Conservation (phyloP, 805 yeast species). For the Yarrowia sp. region DNA sequence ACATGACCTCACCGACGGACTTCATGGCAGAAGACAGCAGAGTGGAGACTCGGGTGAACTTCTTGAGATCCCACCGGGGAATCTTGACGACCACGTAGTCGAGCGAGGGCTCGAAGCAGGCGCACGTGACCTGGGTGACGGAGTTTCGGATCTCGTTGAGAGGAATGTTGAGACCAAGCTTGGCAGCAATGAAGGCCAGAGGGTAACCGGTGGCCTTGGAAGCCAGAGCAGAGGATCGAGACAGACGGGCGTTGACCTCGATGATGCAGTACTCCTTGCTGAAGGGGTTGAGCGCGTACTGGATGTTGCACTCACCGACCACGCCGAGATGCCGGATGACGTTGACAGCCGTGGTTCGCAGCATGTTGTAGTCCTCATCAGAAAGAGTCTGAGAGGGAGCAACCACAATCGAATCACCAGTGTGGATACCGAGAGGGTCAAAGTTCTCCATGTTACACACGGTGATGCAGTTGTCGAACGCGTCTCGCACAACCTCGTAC, state of each 20-base stretch:
- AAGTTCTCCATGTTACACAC: conserved; percentile 99
- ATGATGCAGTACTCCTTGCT: conserved; percentile 94
- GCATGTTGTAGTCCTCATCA: conserved; percentile 96
- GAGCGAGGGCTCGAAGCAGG: conserved; percentile 95
- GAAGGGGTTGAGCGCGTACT: conserved; percentile 91
- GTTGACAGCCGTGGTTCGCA: conserved; percentile 95
- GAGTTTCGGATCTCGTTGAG: conserved; percentile 88
- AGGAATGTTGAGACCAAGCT: conserved; percentile 88
- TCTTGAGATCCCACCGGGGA: conserved; percentile 98
- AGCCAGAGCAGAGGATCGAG: conserved; percentile 98
- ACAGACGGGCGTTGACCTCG: conserved; percentile 96
- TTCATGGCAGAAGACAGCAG: conserved; percentile 91
- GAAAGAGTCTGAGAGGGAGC: conserved; percentile 98
- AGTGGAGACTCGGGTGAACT: conserved; percentile 88
- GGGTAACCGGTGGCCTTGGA: conserved; percentile 99
- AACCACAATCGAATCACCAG: conserved; percentile 98
- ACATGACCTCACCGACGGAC: conserved; percentile 98
- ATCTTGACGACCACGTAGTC: conserved; percentile 97
- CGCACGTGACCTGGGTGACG: conserved; percentile 89
- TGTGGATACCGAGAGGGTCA: conserved; percentile 97
- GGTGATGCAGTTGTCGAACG: conserved; percentile 94
- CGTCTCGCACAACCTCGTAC: conserved; percentile 98
- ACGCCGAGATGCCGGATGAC: conserved; percentile 97
- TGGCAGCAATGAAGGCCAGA: conserved; percentile 96
- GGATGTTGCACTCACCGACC: conserved; percentile 99